These are phyloP conservation scores for Liriodendron chinense DNA, from an alignment of 164 flowering plant genomes.

Conservation along the genomic window DNA sequence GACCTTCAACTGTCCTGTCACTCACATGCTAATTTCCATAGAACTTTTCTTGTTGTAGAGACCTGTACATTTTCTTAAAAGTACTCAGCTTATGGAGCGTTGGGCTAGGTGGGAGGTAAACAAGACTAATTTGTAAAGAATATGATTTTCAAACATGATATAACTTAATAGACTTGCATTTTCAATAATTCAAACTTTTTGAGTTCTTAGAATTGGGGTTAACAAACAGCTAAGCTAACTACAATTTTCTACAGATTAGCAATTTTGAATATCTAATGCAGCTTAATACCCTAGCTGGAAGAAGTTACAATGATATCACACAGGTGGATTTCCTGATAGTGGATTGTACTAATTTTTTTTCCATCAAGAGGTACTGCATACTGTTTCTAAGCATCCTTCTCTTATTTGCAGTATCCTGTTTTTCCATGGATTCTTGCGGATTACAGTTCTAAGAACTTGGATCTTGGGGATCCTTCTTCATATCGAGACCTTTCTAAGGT, in stretches of 20 bases:
- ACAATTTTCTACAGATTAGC: slow-evolving; percentile 77
- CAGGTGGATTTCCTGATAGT: slow-evolving; percentile 48
- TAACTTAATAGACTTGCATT: neutral
- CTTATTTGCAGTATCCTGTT: slow-evolving; percentile 82
- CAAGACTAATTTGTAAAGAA: slow-evolving; percentile 12
- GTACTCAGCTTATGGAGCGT: slow-evolving; percentile 98
- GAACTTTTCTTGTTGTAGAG: slow-evolving; percentile 45
- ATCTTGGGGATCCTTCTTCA: slow-evolving; percentile 73
- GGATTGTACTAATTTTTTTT: neutral
- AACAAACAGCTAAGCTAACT: neutral
- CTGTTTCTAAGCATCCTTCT: slow-evolving; percentile 4
- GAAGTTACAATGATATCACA: slow-evolving; percentile 96
- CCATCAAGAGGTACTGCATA: neutral
- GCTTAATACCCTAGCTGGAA: slow-evolving; percentile 96
- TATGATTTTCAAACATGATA: slow-evolving; percentile 7
- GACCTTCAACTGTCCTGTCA: neutral
- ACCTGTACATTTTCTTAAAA: slow-evolving; percentile 89
- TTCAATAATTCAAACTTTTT: neutral
- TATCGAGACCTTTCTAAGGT: slow-evolving; percentile 96
- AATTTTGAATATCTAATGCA: slow-evolving; percentile 98
- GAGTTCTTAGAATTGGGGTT: neutral
- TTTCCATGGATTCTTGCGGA: slow-evolving; percentile 99
- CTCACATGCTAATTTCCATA: neutral
- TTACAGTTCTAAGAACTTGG: slow-evolving; percentile 69
- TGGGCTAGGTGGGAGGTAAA: slow-evolving; percentile 99